Percentiles rank a stretch among this genome's conserved stretches.
phyloP scores from a whole-genome alignment of 208 protist species.

The Leishmania amazonensis region DNA sequence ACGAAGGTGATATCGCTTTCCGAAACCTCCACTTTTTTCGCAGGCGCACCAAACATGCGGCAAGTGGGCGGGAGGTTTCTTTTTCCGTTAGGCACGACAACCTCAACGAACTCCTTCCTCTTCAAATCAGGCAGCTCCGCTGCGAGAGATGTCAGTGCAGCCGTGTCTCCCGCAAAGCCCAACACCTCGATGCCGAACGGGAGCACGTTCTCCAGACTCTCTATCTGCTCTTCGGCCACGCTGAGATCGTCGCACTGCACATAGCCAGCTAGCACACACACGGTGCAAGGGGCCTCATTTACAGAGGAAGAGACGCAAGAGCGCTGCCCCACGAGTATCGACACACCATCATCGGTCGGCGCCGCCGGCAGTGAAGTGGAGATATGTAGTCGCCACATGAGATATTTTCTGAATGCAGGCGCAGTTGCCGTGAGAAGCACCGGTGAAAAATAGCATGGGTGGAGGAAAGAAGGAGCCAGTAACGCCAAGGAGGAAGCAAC shows the following conservation, averaged over 20 bases:
- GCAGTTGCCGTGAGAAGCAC: conserved; percentile 3
- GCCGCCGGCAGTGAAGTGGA: neutral
- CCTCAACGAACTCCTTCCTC: conserved; percentile 33
- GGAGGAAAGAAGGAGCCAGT: neutral
- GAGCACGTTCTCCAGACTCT: conserved; percentile 71
- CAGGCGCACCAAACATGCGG: conserved; percentile 9
- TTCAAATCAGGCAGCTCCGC: conserved; percentile 25
- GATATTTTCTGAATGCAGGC: neutral
- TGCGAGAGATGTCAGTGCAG: conserved; percentile 11
- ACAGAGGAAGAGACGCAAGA: conserved; percentile 2
- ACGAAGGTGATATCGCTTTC: conserved; percentile 12
- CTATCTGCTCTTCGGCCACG: conserved; percentile 67
- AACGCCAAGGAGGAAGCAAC: neutral
- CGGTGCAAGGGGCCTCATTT: neutral
- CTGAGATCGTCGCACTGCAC: conserved; percentile 46
- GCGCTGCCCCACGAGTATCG: conserved; percentile 31
- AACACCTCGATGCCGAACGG: conserved; percentile 64
- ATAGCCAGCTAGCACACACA: conserved; percentile 37
- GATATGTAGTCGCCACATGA: conserved; percentile 22
- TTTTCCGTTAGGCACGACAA: conserved; percentile 19
- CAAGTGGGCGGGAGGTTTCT: neutral
- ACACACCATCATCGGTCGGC: neutral
- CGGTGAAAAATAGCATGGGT: conserved; percentile 4
- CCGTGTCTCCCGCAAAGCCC: conserved; percentile 29
- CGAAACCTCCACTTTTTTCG: conserved; percentile 14